Percentiles rank a stretch among this genome's conserved stretches.
Conservation (phyloP, 371 early-diverging fungal species). For the Blastocladiella emersonii region DNA sequence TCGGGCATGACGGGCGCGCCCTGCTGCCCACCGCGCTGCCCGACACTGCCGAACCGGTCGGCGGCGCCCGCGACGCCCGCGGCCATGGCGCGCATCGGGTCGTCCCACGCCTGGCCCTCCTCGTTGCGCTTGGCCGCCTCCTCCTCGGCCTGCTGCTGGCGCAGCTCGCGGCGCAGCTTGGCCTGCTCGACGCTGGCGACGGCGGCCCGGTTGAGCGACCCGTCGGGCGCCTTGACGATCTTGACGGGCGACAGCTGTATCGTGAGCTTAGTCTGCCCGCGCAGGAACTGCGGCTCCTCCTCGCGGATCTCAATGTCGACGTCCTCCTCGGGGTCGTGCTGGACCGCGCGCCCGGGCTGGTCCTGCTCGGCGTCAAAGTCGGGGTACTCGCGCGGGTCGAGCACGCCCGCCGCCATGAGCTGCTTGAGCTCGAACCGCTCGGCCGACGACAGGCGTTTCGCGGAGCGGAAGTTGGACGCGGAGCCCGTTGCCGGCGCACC, state of each 20-base stretch:
- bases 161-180: conserved; percentile 80
- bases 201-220: conserved; percentile 89
- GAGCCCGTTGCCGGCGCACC: conserved; percentile 44
- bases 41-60: conserved; percentile 24
- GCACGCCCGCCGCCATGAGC: conserved; percentile 83
- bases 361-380: conserved; percentile 65
- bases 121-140: conserved; percentile 77
- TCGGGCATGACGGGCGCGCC: conserved; percentile 49
- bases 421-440: conserved; percentile 96
- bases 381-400: conserved; percentile 73
- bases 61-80: conserved; percentile 14
- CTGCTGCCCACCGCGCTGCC: conserved; percentile 7
- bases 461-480: conserved; percentile 34
- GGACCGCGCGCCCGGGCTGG: conserved; percentile 34
- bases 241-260: conserved; percentile 86
- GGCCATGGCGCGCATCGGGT: conserved; percentile 88
- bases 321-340: conserved; percentile 83
- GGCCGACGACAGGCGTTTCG: conserved; percentile 86
- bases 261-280: conserved; percentile 75
- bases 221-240: conserved; percentile 93
- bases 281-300: conserved; percentile 87
- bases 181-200: conserved; percentile 80
- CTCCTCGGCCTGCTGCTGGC: conserved; percentile 70
- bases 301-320: conserved; percentile 91
- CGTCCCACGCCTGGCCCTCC: conserved; percentile 82